Conservation (phyloP, 176 grass and related monocot species). For the Hsuehochloa calcarea region DNA sequence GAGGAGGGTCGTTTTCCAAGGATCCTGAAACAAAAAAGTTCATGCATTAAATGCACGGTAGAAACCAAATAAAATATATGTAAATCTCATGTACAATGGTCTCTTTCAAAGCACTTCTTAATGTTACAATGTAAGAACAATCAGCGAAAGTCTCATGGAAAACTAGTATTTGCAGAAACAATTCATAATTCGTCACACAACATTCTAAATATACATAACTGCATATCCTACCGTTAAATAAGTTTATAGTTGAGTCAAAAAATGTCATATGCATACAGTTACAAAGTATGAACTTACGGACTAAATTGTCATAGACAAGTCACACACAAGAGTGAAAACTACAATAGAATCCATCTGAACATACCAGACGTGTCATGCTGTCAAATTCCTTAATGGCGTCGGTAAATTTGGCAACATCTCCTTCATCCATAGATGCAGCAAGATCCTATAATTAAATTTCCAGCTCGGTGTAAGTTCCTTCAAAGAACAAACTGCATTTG, state of each 20-base stretch:
- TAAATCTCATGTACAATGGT: background rate
- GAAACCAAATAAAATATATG: background rate
- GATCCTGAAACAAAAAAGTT: slow-evolving; percentile 55
- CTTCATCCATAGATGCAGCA: slow-evolving; percentile 90
- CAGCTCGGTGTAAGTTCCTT: slow-evolving; percentile 8
- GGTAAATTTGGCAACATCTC: slow-evolving; percentile 88
- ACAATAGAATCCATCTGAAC: slow-evolving; percentile 12
- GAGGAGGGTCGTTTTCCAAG: slow-evolving; percentile 96
- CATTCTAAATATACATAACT: background rate
- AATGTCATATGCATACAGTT: background rate
- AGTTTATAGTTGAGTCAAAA: background rate
- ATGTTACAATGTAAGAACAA: background rate
- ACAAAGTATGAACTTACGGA: slow-evolving; percentile 8
- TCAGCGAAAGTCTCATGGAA: background rate
- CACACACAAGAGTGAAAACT: slow-evolving; percentile 13
- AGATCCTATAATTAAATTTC: slow-evolving; percentile 61
- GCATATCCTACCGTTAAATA: background rate
- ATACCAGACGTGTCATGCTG: slow-evolving; percentile 94
- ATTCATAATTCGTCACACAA: background rate
- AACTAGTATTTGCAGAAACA: background rate
- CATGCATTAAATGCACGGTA: background rate
- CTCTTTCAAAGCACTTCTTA: background rate
- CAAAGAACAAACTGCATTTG: background rate
- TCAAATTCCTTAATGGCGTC: slow-evolving; percentile 94
- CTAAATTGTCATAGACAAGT: background rate